phyloP scores from a whole-genome alignment of 73 alveolate species.

The Paramecium biaurelia region DNA sequence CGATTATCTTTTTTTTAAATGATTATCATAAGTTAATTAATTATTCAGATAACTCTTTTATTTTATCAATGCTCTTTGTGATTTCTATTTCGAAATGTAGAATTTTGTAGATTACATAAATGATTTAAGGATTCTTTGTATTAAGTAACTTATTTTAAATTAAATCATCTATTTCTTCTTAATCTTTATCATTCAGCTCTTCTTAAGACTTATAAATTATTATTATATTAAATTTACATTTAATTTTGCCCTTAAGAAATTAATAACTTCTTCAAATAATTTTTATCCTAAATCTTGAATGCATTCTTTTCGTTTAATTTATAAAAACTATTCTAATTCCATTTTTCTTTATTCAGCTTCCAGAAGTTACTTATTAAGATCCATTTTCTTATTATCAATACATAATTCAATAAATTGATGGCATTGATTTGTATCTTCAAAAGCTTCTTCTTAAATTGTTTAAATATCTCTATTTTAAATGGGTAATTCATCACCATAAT shows the following conservation, averaged over 20 bases:
- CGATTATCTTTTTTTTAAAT: neutral
- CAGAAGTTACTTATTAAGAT: neutral
- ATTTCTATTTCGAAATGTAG: slow-evolving; percentile 59
- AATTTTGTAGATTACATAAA: slow-evolving; percentile 44
- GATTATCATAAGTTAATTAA: neutral
- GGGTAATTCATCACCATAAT: neutral
- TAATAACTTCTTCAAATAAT: slow-evolving; percentile 19
- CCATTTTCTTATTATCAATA: slow-evolving; percentile 14
- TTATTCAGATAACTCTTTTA: neutral
- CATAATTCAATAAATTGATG: neutral
- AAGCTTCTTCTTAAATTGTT: slow-evolving; percentile 5
- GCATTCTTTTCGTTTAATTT: slow-evolving; percentile 35
- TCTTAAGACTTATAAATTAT: neutral
- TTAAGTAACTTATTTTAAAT: slow-evolving; percentile 31
- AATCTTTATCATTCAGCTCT: slow-evolving; percentile 53
- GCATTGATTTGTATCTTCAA: neutral
- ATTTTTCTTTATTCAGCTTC: slow-evolving; percentile 35
- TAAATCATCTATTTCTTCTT: slow-evolving; percentile 60
- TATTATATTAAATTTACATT: slow-evolving; percentile 41
- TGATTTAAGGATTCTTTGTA: slow-evolving; percentile 16
- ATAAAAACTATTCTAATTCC: slow-evolving; percentile 22
- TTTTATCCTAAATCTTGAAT: slow-evolving; percentile 43
- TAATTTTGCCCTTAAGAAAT: slow-evolving; percentile 49
- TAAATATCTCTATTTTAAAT: neutral
- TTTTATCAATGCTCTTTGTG: neutral